These are phyloP conservation scores for Malus fusca DNA, from an alignment of 306 rosid species.

Conservation along the genomic window DNA sequence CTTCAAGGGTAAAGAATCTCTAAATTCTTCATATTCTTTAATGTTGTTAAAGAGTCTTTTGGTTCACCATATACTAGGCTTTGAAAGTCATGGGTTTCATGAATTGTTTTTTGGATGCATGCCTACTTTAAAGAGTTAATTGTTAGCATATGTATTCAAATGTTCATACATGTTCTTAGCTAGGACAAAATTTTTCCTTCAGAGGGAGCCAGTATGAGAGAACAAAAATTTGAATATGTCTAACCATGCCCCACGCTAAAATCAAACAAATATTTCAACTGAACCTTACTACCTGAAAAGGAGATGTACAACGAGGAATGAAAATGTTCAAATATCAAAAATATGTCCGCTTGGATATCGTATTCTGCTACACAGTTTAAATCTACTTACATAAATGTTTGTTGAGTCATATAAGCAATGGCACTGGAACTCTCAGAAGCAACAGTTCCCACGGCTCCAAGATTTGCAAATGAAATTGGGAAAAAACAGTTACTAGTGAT, in stretches of 20 bases:
- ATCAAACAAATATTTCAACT: conserved; percentile 7
- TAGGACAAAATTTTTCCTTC: too few relatives aligned
- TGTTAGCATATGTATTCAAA: too few relatives aligned
- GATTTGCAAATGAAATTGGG: conserved; percentile 47
- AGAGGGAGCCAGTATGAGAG: conserved; percentile 49
- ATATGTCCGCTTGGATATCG: neutral
- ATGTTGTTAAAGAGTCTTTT: too few relatives aligned
- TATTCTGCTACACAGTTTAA: neutral
- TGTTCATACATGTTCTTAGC: too few relatives aligned
- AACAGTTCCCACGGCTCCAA: conserved; percentile 41
- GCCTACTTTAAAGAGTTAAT: too few relatives aligned
- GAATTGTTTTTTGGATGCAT: too few relatives aligned
- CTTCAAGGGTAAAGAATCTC: too few relatives aligned
- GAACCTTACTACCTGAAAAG: neutral
- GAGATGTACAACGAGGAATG: too few relatives aligned
- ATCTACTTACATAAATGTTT: conserved; percentile 46
- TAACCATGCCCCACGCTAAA: conserved; percentile 49
- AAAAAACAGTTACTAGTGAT: conserved; percentile 31
- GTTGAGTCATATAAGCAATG: conserved; percentile 21
- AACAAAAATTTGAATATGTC: conserved; percentile 66
- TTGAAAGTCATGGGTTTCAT: too few relatives aligned
- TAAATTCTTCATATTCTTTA: too few relatives aligned
- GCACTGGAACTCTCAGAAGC: conserved; percentile 31
- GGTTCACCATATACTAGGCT: too few relatives aligned
- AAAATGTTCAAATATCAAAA: too few relatives aligned